Evolutionary conservation across 495 filamentous ascomycete species (phyloP).

Genomic region (Talaromyces thailandensis): DNA sequence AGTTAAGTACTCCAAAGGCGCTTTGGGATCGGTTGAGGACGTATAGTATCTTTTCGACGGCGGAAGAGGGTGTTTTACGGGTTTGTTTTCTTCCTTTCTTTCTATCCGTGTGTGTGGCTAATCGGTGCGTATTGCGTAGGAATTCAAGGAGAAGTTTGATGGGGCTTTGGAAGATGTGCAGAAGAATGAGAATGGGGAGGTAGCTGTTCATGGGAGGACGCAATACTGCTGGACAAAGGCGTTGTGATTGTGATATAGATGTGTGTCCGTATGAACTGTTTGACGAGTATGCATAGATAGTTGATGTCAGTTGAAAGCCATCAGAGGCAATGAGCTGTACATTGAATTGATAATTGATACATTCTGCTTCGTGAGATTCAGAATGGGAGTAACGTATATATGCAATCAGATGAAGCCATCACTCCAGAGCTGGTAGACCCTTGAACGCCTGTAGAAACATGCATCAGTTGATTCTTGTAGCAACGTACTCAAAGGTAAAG

Average conservation of each 20-base stretch:
- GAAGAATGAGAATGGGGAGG: conserved; percentile 42
- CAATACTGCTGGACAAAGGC: conserved; percentile 40
- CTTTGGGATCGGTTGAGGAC: conserved; percentile 49
- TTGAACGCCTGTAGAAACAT: too few relatives aligned
- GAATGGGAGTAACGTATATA: too few relatives aligned
- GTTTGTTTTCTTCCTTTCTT: conserved; percentile 18
- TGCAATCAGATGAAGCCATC: background rate
- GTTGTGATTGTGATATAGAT: background rate
- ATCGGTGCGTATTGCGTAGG: conserved; percentile 13
- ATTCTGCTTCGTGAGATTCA: background rate
- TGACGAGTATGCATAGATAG: background rate
- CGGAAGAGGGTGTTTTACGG: conserved; percentile 38
- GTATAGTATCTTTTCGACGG: conserved; percentile 49
- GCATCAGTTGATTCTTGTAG: too few relatives aligned
- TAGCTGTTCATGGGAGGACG: conserved; percentile 46
- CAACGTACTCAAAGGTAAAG: background rate
- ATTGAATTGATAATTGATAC: background rate
- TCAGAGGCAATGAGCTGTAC: background rate
- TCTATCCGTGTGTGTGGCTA: background rate
- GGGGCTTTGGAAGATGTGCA: conserved; percentile 35
- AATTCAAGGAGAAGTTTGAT: conserved; percentile 27
- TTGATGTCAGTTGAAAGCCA: background rate
- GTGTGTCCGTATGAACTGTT: background rate
- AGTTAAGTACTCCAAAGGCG: conserved; percentile 41
- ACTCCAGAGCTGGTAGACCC: background rate